Base-by-base conservation (phyloP, 1,284 basidiomycete species). In the Hypsizygus ulmarius region DNA sequence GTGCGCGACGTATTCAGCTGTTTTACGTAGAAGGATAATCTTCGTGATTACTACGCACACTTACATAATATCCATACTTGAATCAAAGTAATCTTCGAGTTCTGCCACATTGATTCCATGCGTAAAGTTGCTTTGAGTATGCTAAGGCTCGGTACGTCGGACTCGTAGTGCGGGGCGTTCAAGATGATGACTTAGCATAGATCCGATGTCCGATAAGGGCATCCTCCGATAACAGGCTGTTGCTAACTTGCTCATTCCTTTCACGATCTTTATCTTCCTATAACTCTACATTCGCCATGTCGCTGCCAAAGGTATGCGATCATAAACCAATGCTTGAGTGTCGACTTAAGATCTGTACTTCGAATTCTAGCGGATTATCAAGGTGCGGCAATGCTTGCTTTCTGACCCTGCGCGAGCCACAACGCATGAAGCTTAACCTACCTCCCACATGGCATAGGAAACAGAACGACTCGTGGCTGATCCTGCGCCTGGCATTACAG, bases 401-500 rank as follows among this genome's bases (percentile, higher is more conserved):
- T 27, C 11, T 38, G 30, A n/a, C 21, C 32, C 21, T 16, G 27
- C n/a, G 44, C 14, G 35, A 42, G 21, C 28, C 21, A 35, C 11
- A 25, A 35, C 19, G 16, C 33, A 18, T 44, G 40, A 14, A 43
- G 37, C 18, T 45, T 44, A 19, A 40, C 3, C 36, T 14, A 28
- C 39, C 47, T 30, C 32, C 3, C 21, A 18, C 15, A 40, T 36
- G 19, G 40, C 30, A n/a, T 46, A 98, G 96, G 96, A 99, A 78
- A 99, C 96, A 35, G 95, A 98, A 68, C 82, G 97, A 41, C 86
- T 99, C 28, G 85, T 96, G 45, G 86, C 92, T 37, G 96, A 99
- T 71, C 93, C 96, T 30, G 93, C 94, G 3, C 96, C 96, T 19
- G 96, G 96, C 42, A 99, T 99, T 58, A 82, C 89, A 19, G 97